These are phyloP conservation scores for Phialophora expanda DNA, from an alignment of 2,329 filamentous ascomycete species.

Conservation along the genomic window DNA sequence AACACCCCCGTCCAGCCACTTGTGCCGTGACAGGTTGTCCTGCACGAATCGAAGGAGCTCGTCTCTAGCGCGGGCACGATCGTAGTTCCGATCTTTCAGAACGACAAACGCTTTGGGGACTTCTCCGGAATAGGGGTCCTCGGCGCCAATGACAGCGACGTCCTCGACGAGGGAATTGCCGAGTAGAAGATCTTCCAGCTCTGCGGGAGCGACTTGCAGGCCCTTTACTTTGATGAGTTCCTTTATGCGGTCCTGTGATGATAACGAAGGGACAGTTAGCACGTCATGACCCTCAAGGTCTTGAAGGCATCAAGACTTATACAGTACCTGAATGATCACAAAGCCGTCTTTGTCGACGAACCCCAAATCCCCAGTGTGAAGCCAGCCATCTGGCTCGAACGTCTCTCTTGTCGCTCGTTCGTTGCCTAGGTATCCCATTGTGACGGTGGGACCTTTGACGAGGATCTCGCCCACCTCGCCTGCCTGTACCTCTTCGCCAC, in stretches of 20 bases:
- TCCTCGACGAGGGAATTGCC: conserved; percentile 63
- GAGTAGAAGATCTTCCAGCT: conserved; percentile 67
- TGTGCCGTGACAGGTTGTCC: conserved; percentile 66
- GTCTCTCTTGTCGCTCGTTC: conserved; percentile 71
- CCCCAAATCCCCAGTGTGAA: conserved; percentile 70
- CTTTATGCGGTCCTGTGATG: conserved; percentile 48
- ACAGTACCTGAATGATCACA: conserved; percentile 35
- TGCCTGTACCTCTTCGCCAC: conserved; percentile 2
- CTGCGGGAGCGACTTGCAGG: conserved; percentile 66
- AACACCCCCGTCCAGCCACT: conserved; percentile 46
- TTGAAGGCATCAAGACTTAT: too few relatives aligned
- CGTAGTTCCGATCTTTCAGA: conserved; percentile 37
- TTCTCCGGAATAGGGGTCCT: conserved; percentile 62
- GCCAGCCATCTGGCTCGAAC: conserved; percentile 62
- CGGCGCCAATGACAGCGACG: conserved; percentile 60
- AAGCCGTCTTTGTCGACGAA: conserved; percentile 60
- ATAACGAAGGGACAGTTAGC: too few relatives aligned
- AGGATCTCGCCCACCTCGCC: conserved; percentile 24
- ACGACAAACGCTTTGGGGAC: conserved; percentile 64
- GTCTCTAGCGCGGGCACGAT: conserved; percentile 38
- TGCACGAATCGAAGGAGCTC: conserved; percentile 64
- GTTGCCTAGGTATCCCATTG: conserved; percentile 73
- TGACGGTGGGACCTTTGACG: conserved; percentile 22
- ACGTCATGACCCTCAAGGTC: background rate
- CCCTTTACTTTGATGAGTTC: conserved; percentile 73